phyloP scores from a whole-genome alignment of 345 rosid genomes.

The Eucalyptus sideroxylon region DNA sequence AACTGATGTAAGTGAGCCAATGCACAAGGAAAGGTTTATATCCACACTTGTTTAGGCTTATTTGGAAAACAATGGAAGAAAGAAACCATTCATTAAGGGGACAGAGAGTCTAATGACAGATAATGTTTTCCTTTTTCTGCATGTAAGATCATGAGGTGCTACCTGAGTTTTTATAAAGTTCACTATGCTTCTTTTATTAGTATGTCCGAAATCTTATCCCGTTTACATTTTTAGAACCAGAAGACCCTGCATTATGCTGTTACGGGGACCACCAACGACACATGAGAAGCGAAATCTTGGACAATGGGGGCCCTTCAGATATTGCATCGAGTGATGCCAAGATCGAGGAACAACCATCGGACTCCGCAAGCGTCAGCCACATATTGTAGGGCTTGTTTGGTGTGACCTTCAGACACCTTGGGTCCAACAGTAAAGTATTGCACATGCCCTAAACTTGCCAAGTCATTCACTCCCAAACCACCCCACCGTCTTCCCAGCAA shows the following conservation, averaged over 20 bases:
- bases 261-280: not conserved
- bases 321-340: not conserved
- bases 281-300: not conserved
- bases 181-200: not conserved
- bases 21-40: not conserved
- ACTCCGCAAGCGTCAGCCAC: not conserved
- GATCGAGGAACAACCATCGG: not conserved
- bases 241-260: not conserved
- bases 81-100: not conserved
- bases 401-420: not conserved
- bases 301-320: not conserved
- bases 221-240: not conserved
- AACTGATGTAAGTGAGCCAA: not conserved
- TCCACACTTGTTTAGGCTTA: not conserved
- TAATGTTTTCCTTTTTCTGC: not conserved
- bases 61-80: not conserved
- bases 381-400: not conserved
- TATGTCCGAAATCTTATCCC: not conserved
- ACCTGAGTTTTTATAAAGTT: not conserved
- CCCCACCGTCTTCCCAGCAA: not conserved
- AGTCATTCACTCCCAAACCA: not conserved
- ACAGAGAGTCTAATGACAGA: not conserved
- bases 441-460: not conserved
- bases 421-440: not conserved
- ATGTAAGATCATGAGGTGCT: not conserved